Conservation (phyloP, 139 green algal species). For the Trebouxia sp. region DNA sequence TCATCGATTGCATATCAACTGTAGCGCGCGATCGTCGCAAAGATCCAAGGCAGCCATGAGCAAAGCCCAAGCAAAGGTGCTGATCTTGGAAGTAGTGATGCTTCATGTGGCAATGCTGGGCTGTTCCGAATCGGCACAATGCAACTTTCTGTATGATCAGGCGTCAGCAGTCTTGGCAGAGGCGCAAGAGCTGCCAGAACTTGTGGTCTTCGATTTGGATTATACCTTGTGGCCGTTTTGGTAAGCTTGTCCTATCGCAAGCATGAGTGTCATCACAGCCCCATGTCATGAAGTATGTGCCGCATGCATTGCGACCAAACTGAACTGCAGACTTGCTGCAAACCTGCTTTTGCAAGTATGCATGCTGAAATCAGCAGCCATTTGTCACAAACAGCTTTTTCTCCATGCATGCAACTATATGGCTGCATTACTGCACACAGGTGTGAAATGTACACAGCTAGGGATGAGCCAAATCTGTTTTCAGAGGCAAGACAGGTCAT, state of each 20-base stretch:
- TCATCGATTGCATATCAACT: not conserved
- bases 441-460: constrained; percentile 36
- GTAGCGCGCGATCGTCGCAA: not conserved
- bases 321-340: too few relatives aligned
- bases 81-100: too few relatives aligned
- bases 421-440: not conserved
- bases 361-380: not conserved
- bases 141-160: too few relatives aligned
- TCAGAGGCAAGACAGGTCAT: constrained; percentile 33
- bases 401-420: too few relatives aligned
- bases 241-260: not conserved
- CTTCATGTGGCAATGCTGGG: too few relatives aligned
- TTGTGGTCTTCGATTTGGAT: constrained; percentile 39
- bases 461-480: constrained; percentile 29
- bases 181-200: not conserved
- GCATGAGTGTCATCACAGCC: too few relatives aligned
- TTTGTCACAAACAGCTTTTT: too few relatives aligned
- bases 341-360: too few relatives aligned
- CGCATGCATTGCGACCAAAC: too few relatives aligned
- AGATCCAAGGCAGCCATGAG: too few relatives aligned
- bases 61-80: constrained; percentile 1
- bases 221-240: constrained; percentile 37
- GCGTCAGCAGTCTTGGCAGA: not conserved
- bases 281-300: too few relatives aligned
- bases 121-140: too few relatives aligned